phyloP scores from a whole-genome alignment of 176 grass and related monocot genomes.

The Otatea glauca region DNA sequence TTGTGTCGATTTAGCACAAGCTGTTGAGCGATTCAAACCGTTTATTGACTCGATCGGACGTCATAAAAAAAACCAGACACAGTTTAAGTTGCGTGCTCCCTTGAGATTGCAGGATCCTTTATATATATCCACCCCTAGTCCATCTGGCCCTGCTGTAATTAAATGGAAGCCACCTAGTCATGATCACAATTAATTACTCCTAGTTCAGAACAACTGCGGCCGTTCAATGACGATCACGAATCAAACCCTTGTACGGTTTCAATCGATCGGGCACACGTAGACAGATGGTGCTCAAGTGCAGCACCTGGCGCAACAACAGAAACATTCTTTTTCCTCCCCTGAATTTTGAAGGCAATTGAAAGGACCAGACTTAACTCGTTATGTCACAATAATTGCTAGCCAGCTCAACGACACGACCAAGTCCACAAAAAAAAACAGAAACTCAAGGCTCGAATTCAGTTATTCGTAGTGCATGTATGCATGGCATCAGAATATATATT shows the following conservation, averaged over 20 bases:
- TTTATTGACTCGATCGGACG: too few species aligned
- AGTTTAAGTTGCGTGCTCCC: too few species aligned
- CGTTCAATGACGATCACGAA: background rate
- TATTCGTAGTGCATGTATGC: background rate
- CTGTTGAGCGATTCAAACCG: too few species aligned
- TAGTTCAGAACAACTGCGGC: background rate
- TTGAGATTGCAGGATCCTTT: too few species aligned
- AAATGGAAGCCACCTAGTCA: background rate
- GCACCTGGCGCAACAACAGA: constrained; percentile 33
- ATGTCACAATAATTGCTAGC: constrained; percentile 21
- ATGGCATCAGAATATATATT: background rate
- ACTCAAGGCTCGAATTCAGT: background rate
- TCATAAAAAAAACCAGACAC: too few species aligned
- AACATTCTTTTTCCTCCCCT: background rate
- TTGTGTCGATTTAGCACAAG: too few species aligned
- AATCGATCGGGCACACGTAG: constrained; percentile 21
- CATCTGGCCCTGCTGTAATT: background rate
- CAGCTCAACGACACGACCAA: background rate
- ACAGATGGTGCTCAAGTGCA: background rate
- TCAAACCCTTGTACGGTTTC: constrained; percentile 10
- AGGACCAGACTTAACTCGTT: background rate
- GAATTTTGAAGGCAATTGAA: constrained; percentile 30
- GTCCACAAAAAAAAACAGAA: background rate
- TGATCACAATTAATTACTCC: background rate
- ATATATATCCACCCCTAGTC: too few species aligned